Conservation (phyloP, 495 filamentous ascomycete genomes). For the Corynascus novoguineensis region DNA sequence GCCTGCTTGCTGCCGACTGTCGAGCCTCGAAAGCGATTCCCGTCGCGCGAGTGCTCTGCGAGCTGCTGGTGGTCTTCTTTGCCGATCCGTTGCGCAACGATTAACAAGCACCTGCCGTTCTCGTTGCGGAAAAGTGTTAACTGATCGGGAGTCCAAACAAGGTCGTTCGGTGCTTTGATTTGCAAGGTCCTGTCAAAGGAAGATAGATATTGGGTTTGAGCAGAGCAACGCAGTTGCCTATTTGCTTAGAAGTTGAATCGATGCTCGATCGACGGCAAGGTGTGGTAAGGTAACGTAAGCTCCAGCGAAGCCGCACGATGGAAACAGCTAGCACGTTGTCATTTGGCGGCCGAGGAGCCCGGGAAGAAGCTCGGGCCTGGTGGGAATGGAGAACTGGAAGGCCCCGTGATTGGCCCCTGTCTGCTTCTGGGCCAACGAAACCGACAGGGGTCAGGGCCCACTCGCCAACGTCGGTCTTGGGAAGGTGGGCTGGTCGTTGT, state of each 20-base stretch:
- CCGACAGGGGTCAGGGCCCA: not conserved
- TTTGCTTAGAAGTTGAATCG: not conserved
- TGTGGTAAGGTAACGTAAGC: too few species aligned
- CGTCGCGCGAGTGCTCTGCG: not conserved
- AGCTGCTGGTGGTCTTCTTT: not conserved
- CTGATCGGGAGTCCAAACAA: slow-evolving; percentile 3
- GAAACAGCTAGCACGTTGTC: slow-evolving; percentile 14
- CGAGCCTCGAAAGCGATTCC: not conserved
- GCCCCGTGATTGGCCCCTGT: slow-evolving; percentile 6
- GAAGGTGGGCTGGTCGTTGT: not conserved
- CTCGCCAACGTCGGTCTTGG: slow-evolving; percentile 7
- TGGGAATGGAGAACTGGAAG: not conserved
- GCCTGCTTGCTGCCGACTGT: not conserved
- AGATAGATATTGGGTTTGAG: not conserved
- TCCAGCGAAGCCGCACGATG: not conserved
- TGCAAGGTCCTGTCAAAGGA: not conserved
- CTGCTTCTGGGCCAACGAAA: slow-evolving; percentile 12
- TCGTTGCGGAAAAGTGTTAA: slow-evolving; percentile 1
- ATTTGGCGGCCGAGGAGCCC: slow-evolving; percentile 8
- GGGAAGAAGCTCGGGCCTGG: slow-evolving; percentile 5
- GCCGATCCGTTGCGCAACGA: too few species aligned
- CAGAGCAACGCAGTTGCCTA: slow-evolving; percentile 1
- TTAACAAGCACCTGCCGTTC: too few species aligned
- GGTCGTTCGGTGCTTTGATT: slow-evolving; percentile 6
- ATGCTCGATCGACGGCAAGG: too few species aligned